Base-by-base conservation (phyloP, 371 early-diverging fungal genomes). In the Syncephalis plumigaleata region DNA sequence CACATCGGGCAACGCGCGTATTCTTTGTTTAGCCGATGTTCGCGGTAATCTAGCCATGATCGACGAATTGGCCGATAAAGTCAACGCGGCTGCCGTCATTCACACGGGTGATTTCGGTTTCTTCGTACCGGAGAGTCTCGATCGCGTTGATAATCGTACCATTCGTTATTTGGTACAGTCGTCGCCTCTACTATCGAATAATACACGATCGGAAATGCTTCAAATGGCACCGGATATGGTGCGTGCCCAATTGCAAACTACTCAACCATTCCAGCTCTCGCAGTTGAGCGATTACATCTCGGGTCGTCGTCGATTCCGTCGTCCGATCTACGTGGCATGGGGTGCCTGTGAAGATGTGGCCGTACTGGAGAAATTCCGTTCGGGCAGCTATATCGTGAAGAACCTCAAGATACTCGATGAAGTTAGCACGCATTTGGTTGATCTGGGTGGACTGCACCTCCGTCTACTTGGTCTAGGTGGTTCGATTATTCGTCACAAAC, bases 51-150 rank as follows among this genome's bases (percentile, higher is more conserved):
- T 78, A 23, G 70, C 76, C 21, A 71, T 72, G 55, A 55, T 78
- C n/a, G 73, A 78, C 45, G 55, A 61, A 39, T 64, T 78, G 36
- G 76, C 73, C 42, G 68, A 69, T 44, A 69, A 70, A 38, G 63
- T 69, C 11, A 66, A 68, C 42, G 76, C 79, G 18, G 60, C 68
- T 21, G 58, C 64, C 51, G 64, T 78, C 42, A 71, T 78, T 37
- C 79, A 78, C 46, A 72, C 76, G n/a, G 79, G 79, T 24, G 75
- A 76, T 49, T 78, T 78, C 55, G 75, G 76, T 23, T 75, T 78
- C 51, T 75, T 73, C 60, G 31, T 31, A 11, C 31, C 31, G 11
- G 31, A 31, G 11, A 31, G 31, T 31, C 31, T 31, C 11, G 31
- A 31, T 11, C 67, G 68, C 23, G 63, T 61, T 21, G 61, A 75